phyloP scores from a whole-genome alignment of 192 early-diverging fungal species.

The Coemansia asiatica region DNA sequence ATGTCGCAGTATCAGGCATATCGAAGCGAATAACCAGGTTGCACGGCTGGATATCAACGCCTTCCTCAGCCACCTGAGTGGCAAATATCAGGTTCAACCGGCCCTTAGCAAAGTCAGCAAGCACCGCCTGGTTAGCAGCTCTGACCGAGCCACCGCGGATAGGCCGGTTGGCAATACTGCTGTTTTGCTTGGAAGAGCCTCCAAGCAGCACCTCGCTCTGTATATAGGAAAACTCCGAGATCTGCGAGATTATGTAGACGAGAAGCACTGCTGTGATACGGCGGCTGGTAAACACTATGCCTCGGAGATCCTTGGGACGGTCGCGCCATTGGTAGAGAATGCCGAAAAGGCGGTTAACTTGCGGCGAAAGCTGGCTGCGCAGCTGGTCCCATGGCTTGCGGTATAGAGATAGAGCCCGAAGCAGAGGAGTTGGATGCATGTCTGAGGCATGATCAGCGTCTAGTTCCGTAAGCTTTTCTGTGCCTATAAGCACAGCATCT shows the following conservation, averaged over 20 bases:
- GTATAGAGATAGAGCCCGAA: constrained; percentile 9
- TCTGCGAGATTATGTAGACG: constrained; percentile 47
- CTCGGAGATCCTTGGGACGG: constrained; percentile 65
- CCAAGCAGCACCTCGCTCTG: constrained; percentile 47
- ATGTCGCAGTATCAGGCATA: constrained; percentile 67
- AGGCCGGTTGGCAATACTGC: constrained; percentile 25
- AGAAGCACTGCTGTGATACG: constrained; percentile 72
- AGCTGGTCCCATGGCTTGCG: constrained; percentile 34
- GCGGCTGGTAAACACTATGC: constrained; percentile 83
- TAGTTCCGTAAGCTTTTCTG: neutral
- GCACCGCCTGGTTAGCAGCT: constrained; percentile 45
- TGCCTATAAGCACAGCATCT: neutral
- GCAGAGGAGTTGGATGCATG: constrained; percentile 24
- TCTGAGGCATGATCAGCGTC: neutral
- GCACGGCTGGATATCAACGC: constrained; percentile 90
- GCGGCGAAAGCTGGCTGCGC: constrained; percentile 59
- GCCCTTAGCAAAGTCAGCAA: constrained; percentile 67
- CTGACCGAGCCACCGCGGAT: constrained; percentile 39
- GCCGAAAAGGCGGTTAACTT: constrained; percentile 66
- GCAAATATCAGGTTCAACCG: constrained; percentile 79
- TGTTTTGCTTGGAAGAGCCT: constrained; percentile 20
- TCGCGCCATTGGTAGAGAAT: constrained; percentile 59
- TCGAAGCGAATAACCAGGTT: constrained; percentile 88
- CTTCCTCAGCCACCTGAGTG: constrained; percentile 94
- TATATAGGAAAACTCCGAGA: constrained; percentile 57